Evolutionary conservation across 805 yeast species (phyloP).

Genomic region (Candida gorgasii): DNA sequence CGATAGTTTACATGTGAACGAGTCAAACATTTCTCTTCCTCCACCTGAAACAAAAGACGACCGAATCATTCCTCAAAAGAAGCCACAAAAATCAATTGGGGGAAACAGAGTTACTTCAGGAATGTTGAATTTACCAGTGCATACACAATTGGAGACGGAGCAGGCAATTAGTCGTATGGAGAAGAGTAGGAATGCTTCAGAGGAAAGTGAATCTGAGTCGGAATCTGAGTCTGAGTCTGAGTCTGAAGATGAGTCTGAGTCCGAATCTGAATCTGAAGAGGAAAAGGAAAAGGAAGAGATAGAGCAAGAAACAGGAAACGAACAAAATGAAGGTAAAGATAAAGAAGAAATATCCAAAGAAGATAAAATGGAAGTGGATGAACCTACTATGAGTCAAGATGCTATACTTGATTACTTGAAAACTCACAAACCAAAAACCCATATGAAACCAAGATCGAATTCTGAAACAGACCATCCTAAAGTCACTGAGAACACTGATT

Average conservation of each 20-base stretch:
- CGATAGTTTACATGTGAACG: conserved; percentile 11
- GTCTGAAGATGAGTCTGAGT: background rate
- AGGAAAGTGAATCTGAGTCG: conserved; percentile 1
- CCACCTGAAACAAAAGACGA: conserved; percentile 31
- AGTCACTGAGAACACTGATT: background rate
- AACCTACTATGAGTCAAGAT: conserved; percentile 5
- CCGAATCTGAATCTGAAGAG: background rate
- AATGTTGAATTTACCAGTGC: conserved; percentile 38
- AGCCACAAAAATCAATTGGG: conserved; percentile 8
- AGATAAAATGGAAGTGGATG: background rate
- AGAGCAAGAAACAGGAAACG: background rate
- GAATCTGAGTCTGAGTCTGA: background rate
- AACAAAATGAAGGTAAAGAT: background rate
- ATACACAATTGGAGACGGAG: conserved; percentile 26
- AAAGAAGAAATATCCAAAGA: background rate
- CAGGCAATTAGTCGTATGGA: conserved; percentile 15
- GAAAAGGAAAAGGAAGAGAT: background rate
- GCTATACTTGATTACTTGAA: conserved; percentile 6
- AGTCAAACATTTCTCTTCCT: conserved; percentile 30
- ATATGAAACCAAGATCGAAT: background rate
- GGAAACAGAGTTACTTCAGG: conserved; percentile 41
- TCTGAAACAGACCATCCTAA: conserved; percentile 1
- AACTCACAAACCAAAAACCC: conserved; percentile 2
- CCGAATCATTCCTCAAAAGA: conserved; percentile 32
- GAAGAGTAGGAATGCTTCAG: background rate